Conservation (phyloP, 306 rosid species). For the Datisca glomerata region DNA sequence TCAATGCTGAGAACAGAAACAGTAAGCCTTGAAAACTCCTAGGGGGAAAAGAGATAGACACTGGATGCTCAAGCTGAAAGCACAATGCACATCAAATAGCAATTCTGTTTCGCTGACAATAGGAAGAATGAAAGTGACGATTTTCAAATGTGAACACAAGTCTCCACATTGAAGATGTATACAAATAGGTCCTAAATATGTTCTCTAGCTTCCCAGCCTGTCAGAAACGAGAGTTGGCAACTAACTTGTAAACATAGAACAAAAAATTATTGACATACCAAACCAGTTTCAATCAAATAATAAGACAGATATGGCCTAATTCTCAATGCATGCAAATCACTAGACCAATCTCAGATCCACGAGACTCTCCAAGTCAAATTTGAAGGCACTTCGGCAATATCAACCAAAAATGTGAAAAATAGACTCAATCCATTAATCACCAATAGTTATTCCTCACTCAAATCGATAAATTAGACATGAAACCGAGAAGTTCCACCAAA, state of each 20-base stretch:
- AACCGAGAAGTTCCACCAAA: constrained; percentile 11
- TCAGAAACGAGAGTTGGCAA: too few species aligned
- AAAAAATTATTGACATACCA: neutral
- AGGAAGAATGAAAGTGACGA: too few species aligned
- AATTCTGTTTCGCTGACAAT: too few species aligned
- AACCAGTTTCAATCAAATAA: neutral
- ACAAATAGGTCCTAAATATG: too few species aligned
- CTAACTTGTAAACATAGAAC: neutral
- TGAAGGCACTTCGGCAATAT: constrained; percentile 2
- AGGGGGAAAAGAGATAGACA: too few species aligned
- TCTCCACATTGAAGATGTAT: too few species aligned
- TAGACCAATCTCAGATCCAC: constrained; percentile 19
- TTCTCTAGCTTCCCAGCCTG: too few species aligned
- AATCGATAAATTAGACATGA: constrained; percentile 7
- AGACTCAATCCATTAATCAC: constrained; percentile 11
- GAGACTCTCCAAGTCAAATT: constrained; percentile 12
- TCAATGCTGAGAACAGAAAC: too few species aligned
- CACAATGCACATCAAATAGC: too few species aligned
- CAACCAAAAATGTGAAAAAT: constrained; percentile 8
- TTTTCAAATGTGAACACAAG: too few species aligned
- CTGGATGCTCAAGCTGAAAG: too few species aligned
- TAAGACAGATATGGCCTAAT: neutral
- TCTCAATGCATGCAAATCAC: constrained; percentile 6
- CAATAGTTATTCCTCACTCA: constrained; percentile 17
- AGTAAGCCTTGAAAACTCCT: too few species aligned